Conservation (phyloP, 139 green algal species). For the Chlamydomonas eustigma region DNA sequence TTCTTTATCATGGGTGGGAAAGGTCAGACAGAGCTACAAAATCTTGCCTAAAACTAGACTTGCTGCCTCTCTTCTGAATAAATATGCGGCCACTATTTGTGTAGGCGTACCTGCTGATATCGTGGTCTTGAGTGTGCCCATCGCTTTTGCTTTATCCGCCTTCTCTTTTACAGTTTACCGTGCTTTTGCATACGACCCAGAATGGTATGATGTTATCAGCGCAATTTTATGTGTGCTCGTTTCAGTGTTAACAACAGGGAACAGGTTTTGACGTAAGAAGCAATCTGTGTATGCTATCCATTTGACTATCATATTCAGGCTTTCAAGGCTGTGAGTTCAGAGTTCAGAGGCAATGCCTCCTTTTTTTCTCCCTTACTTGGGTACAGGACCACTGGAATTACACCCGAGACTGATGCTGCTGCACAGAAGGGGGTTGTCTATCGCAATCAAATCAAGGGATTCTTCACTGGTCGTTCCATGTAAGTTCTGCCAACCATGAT, state of each 20-base stretch:
- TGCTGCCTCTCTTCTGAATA: too few species aligned
- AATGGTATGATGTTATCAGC: background rate
- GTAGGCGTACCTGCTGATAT: background rate
- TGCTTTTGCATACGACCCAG: constrained; percentile 6
- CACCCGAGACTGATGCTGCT: background rate
- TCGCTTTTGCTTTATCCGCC: background rate
- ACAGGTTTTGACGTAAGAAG: too few species aligned
- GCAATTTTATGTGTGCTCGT: background rate
- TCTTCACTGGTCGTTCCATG: background rate
- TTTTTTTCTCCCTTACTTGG: background rate
- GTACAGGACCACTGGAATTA: constrained; percentile 3
- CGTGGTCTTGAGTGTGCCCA: background rate
- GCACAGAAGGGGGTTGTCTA: constrained; percentile 5
- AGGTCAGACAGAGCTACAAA: too few species aligned
- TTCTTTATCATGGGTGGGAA: too few species aligned
- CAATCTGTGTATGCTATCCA: too few species aligned
- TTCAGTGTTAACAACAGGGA: too few species aligned
- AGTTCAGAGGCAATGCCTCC: background rate
- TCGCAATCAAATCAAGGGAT: constrained; percentile 10
- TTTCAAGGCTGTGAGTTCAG: too few species aligned
- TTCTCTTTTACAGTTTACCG: background rate
- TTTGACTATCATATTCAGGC: too few species aligned
- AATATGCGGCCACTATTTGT: too few species aligned
- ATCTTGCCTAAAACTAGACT: too few species aligned
- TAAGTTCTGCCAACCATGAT: background rate